Base-by-base conservation (phyloP, 2,329 filamentous ascomycete species). In the Colletotrichum sp. region DNA sequence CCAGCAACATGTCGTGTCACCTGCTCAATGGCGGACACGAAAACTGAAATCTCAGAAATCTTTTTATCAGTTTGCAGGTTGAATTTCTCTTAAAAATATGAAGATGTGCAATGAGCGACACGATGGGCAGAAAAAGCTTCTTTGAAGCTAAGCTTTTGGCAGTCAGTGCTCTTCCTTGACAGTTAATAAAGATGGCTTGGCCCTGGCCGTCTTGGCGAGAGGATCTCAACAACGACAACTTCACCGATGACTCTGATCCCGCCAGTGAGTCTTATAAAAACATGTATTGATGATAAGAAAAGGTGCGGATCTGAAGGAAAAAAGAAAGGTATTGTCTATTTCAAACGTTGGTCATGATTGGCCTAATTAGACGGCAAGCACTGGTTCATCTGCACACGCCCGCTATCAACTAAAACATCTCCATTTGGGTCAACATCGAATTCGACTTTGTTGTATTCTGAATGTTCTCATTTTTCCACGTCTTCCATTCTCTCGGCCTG, bases 331-430 rank as follows among this genome's bases (percentile, higher is more conserved):
- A 6, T 4, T 7, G 43, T n/a, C 5, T 21, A 13, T 21, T 21
- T 12, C 18, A 12, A 3, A 48, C 18, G 0, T 48, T 48, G 43
- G 43, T 48, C 10, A 13, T 7, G 18, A 48, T 48, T 48, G 18
- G 43, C 9, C 18, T 18, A 7, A 48, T 0, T 48, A 1, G 1
- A 48, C 18, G 10, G 1, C 3, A 48, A 3, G 18, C 18, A 48
- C 10, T 21, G 18, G 9, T 13, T 48, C 43, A 21, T 21, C 18
- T n/a, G 18, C 18, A 48, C n/a, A 48, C 43, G 43, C 43, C 43
- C 18, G 1, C 18, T 21, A 10, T 43, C 39, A 43, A n/a, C 43
- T 12, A 48, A 43, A 3, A 5, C 39, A n/a, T n/a, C 3, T 43
- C 18, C 39, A 48, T 12, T 21, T 43, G 39, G 43, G n/a, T 0